phyloP scores from a whole-genome alignment of 2,329 filamentous ascomycete genomes.

The Microdochium nivale region DNA sequence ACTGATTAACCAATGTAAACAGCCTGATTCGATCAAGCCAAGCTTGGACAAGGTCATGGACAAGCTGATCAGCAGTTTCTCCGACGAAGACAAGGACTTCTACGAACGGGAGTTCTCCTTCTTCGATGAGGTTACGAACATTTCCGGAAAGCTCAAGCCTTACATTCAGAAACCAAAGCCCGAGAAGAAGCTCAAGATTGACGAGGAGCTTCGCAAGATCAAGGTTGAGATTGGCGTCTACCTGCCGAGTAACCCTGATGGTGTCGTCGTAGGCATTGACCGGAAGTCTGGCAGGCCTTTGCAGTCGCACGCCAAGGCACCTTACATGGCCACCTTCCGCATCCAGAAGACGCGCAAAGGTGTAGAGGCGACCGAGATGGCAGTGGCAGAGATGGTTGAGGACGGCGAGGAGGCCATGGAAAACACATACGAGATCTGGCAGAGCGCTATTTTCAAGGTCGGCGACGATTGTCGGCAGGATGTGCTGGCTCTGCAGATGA shows the following conservation, averaged over 20 bases:
- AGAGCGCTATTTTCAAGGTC: conserved; percentile 99
- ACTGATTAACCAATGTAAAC: conserved; percentile 9
- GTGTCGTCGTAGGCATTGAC: conserved; percentile 95
- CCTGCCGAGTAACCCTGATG: conserved; percentile 92
- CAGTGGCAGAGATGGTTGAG: conserved; percentile 38
- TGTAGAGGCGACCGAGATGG: conserved; percentile 41
- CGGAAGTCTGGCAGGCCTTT: conserved; percentile 95
- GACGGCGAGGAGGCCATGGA: conserved; percentile 22
- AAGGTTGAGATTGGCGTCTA: conserved; percentile 97
- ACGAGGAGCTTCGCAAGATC: conserved; percentile 95
- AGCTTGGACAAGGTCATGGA: conserved; percentile 85
- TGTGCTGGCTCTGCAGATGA: conserved; percentile 93
- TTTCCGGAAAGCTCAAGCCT: conserved; percentile 92
- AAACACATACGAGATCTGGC: conserved; percentile 87
- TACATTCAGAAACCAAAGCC: conserved; percentile 87
- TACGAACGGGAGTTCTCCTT: conserved; percentile 96
- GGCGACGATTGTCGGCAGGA: conserved; percentile 98
- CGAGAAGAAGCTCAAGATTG: conserved; percentile 98
- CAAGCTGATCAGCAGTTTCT: conserved; percentile 76
- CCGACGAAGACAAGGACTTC: conserved; percentile 68
- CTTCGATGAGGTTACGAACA: conserved; percentile 91
- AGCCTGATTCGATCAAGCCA: conserved; percentile 88
- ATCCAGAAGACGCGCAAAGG: conserved; percentile 69
- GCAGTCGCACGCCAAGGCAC: conserved; percentile 95
- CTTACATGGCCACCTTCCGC: conserved; percentile 98